A percentile compares a stretch with the other conserved stretches of the same genome.
Conservation (phyloP, 257 asterid genomes). For the Jacaranda mimosifolia region DNA sequence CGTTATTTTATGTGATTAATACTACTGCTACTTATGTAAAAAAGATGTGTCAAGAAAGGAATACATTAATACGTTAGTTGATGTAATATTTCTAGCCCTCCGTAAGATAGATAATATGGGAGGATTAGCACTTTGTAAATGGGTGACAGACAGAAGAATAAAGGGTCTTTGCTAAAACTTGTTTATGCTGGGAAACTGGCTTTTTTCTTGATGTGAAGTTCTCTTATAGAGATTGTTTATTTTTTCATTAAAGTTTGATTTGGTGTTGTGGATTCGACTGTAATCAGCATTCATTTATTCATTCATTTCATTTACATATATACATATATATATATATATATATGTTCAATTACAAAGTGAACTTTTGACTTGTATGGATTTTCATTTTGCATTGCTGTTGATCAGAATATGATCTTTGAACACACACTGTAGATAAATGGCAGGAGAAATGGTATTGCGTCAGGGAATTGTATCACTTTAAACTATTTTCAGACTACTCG, state of each 20-base stretch:
- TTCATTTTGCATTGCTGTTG: too few species aligned
- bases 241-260: constrained; percentile 4
- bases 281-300: constrained; percentile 29
- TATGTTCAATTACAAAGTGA: too few species aligned
- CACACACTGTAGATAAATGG: too few species aligned
- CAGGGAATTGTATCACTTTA: too few species aligned
- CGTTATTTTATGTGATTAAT: constrained; percentile 37
- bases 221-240: background rate
- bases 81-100: constrained; percentile 41
- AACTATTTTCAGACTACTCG: too few species aligned
- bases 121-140: constrained; percentile 58
- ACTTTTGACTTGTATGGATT: too few species aligned
- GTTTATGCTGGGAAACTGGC: constrained; percentile 37
- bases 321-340: too few species aligned
- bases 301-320: background rate
- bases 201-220: constrained; percentile 28
- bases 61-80: constrained; percentile 39
- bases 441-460: too few species aligned
- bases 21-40: constrained; percentile 37
- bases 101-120: background rate
- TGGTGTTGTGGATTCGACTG: constrained; percentile 30
- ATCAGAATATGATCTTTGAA: too few species aligned
- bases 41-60: constrained; percentile 35
- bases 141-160: constrained; percentile 54
- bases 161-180: constrained; percentile 27